Evolutionary conservation across 495 filamentous ascomycete genomes (phyloP).

Genomic region (Podospora comata): DNA sequence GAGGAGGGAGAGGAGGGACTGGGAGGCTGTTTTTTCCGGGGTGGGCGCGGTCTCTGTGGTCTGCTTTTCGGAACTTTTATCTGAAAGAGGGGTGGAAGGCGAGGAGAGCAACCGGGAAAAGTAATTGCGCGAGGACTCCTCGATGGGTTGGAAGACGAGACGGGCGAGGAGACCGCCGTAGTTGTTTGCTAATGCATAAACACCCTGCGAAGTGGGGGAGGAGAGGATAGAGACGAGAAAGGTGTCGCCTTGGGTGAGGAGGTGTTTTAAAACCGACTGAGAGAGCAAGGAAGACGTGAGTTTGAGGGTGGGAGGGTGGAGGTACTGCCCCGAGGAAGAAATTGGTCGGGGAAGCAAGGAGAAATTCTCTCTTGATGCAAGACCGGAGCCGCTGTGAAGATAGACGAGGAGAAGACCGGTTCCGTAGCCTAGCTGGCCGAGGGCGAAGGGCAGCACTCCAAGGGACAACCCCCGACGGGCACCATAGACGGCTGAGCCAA

Average conservation of each 20-base stretch:
- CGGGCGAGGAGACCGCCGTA: conserved; percentile 90
- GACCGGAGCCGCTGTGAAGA: conserved; percentile 42
- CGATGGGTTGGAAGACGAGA: conserved; percentile 89
- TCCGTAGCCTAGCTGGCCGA: conserved; percentile 81
- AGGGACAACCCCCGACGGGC: conserved; percentile 29
- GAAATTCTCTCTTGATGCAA: conserved; percentile 50
- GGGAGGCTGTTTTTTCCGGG: conserved; percentile 40
- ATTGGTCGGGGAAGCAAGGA: conserved; percentile 48
- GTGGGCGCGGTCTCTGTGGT: conserved; percentile 14
- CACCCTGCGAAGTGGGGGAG: conserved; percentile 76
- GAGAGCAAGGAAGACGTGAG: conserved; percentile 75
- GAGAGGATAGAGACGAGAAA: conserved; percentile 77
- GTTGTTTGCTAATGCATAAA: conserved; percentile 88
- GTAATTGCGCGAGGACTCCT: conserved; percentile 83
- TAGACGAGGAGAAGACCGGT: conserved; percentile 66
- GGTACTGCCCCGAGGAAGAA: conserved; percentile 38
- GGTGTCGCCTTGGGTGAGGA: conserved; percentile 91
- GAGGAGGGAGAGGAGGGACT: conserved; percentile 50
- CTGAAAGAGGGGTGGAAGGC: not conserved
- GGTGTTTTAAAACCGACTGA: conserved; percentile 85
- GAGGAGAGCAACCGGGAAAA: conserved; percentile 67
- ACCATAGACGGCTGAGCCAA: conserved; percentile 60
- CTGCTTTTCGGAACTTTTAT: conserved; percentile 23
- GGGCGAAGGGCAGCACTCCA: conserved; percentile 85
- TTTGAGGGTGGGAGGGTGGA: conserved; percentile 62